Percentiles rank a stretch among this genome's conserved stretches.
Conservation (phyloP, 2,329 filamentous ascomycete genomes). For the Fusarium temperatum region DNA sequence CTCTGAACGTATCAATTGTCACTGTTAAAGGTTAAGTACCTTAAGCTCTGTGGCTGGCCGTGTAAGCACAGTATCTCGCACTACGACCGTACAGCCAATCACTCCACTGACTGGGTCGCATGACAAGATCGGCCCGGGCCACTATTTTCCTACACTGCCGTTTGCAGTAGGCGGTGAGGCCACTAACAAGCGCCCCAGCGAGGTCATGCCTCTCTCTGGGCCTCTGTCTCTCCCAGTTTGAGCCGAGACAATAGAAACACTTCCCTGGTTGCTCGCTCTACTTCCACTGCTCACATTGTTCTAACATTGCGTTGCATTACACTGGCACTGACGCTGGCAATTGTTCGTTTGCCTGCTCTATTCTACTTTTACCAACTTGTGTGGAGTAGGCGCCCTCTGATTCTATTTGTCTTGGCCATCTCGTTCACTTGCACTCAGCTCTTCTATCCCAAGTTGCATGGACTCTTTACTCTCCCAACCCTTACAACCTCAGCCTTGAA, state of each 20-base stretch:
- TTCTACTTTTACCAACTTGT: not conserved
- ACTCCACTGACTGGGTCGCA: conserved; percentile 1
- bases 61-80: conserved; percentile 8
- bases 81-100: conserved; percentile 15
- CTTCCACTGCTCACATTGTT: not conserved
- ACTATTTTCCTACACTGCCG: conserved; percentile 26
- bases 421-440: conserved; percentile 10
- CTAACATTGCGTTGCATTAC: not conserved
- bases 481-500: conserved; percentile 10
- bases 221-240: conserved; percentile 15
- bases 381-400: not conserved
- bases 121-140: conserved; percentile 15
- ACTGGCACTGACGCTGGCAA: not conserved
- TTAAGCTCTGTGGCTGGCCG: not conserved
- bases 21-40: not conserved
- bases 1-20: not conserved
- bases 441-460: conserved; percentile 12
- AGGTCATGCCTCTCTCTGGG: conserved; percentile 35
- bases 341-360: not conserved
- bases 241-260: conserved; percentile 26
- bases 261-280: not conserved
- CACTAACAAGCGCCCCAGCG: conserved; percentile 18
- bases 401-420: not conserved
- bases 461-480: conserved; percentile 20
- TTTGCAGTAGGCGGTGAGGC: conserved; percentile 39